Evolutionary conservation across 2,329 filamentous ascomycete species (phyloP).

Genomic region (Exophiala sp.): DNA sequence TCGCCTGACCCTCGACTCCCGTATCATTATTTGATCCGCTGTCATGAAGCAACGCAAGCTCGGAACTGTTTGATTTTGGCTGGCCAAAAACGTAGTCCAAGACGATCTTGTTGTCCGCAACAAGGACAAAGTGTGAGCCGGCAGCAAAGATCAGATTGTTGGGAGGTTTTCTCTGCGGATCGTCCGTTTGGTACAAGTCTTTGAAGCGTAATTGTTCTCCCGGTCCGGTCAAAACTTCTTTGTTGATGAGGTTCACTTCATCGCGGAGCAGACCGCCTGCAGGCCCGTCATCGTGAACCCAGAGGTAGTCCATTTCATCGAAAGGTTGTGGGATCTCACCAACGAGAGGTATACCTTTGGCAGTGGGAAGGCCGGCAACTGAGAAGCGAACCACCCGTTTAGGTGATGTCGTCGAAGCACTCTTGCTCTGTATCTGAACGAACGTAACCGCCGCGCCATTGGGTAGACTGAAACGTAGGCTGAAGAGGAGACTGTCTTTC

Average conservation of each 20-base stretch:
- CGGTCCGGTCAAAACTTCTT: not conserved
- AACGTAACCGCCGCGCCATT: too few relatives aligned
- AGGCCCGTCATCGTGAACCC: not conserved
- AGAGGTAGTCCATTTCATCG: slow-evolving; percentile 17
- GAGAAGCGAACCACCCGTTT: too few relatives aligned
- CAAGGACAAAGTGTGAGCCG: slow-evolving; percentile 6
- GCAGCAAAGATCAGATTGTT: not conserved
- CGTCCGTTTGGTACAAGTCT: not conserved
- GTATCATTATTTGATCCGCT: not conserved
- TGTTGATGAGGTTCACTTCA: not conserved
- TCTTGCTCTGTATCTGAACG: too few relatives aligned
- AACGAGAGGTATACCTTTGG: not conserved
- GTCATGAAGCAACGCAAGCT: not conserved
- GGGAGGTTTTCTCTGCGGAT: not conserved
- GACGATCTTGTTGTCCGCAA: not conserved
- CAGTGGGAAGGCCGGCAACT: too few relatives aligned
- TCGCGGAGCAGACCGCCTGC: not conserved
- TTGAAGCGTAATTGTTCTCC: not conserved
- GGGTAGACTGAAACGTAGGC: too few relatives aligned
- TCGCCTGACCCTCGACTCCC: too few relatives aligned
- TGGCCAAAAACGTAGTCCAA: slow-evolving; percentile 3
- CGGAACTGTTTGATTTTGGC: not conserved
- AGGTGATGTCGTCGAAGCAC: too few relatives aligned
- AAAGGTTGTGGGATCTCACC: slow-evolving; percentile 17
- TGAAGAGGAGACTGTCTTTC: too few relatives aligned